These are phyloP conservation scores for Nannochloropsis oceanica DNA, from an alignment of 108 stramenopile species.

Conservation along the genomic window DNA sequence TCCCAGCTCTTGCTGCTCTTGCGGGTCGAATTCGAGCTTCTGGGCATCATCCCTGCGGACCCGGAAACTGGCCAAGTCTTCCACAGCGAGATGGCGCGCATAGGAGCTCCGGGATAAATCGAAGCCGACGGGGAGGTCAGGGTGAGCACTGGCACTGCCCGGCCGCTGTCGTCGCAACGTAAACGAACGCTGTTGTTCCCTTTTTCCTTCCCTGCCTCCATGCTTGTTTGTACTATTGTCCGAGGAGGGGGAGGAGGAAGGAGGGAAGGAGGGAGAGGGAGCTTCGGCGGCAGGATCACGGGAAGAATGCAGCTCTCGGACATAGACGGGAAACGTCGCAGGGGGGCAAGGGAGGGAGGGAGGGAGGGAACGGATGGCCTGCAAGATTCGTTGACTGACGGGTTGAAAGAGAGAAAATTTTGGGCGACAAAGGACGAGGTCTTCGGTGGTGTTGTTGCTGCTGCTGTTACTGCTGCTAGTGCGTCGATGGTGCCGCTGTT, in stretches of 20 bases:
- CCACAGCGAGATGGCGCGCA: neutral
- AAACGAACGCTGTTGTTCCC: neutral
- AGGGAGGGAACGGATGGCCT: neutral
- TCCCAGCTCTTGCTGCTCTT: neutral
- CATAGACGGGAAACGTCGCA: neutral
- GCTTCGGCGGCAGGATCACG: neutral
- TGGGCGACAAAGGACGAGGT: neutral
- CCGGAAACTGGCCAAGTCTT: conserved; percentile 19
- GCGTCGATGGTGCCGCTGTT: neutral
- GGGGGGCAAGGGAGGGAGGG: neutral
- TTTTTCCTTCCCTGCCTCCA: neutral
- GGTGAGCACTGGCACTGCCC: neutral
- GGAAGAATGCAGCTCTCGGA: neutral
- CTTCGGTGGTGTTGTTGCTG: neutral
- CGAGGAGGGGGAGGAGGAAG: neutral
- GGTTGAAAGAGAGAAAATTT: neutral
- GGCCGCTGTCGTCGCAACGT: neutral
- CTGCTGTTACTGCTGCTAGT: neutral
- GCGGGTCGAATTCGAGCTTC: neutral
- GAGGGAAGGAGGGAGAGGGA: neutral
- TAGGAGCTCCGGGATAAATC: conserved; percentile 10
- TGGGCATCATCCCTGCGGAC: conserved; percentile 12
- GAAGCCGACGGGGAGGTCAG: conserved; percentile 12
- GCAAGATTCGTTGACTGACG: neutral
- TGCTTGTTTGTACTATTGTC: no score